These are phyloP conservation scores for Colletotrichum tofieldiae DNA, from an alignment of 2,329 filamentous ascomycete species.

Conservation along the genomic window DNA sequence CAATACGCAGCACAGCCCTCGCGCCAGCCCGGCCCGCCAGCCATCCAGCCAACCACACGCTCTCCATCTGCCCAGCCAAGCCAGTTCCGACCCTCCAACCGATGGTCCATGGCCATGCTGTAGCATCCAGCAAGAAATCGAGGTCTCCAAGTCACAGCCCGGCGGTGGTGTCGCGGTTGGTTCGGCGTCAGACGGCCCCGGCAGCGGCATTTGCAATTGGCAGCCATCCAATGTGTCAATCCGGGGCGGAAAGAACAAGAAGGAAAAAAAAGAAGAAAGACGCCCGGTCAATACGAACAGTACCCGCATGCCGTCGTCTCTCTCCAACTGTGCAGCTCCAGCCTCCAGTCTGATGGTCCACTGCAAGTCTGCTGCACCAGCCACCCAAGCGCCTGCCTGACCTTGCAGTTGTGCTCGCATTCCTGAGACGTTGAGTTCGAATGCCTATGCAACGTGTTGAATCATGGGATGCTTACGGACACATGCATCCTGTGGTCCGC, in stretches of 20 bases:
- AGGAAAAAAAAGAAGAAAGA: neutral
- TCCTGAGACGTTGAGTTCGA: slow-evolving; percentile 1
- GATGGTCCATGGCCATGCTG: slow-evolving; percentile 7
- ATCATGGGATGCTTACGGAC: neutral
- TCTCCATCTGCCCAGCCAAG: slow-evolving; percentile 12
- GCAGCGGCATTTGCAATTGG: slow-evolving; percentile 13
- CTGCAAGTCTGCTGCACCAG: neutral
- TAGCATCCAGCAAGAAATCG: slow-evolving; percentile 5
- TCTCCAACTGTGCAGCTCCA: neutral
- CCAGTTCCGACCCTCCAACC: slow-evolving; percentile 15
- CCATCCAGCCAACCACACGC: slow-evolving; percentile 8
- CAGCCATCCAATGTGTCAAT: neutral
- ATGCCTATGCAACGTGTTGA: slow-evolving; percentile 14
- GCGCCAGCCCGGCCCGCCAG: neutral
- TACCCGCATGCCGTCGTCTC: neutral
- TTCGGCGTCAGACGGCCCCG: neutral
- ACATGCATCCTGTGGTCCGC: neutral
- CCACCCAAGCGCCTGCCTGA: neutral
- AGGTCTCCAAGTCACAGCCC: neutral
- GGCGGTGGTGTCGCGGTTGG: neutral
- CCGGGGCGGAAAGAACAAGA: neutral
- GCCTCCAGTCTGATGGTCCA: neutral
- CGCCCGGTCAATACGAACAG: neutral
- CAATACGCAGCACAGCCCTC: slow-evolving; percentile 23
- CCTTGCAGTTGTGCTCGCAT: neutral